Evolutionary conservation across 768 basidiomycete species (phyloP).

Genomic region (Rhodotorula paludigena): DNA sequence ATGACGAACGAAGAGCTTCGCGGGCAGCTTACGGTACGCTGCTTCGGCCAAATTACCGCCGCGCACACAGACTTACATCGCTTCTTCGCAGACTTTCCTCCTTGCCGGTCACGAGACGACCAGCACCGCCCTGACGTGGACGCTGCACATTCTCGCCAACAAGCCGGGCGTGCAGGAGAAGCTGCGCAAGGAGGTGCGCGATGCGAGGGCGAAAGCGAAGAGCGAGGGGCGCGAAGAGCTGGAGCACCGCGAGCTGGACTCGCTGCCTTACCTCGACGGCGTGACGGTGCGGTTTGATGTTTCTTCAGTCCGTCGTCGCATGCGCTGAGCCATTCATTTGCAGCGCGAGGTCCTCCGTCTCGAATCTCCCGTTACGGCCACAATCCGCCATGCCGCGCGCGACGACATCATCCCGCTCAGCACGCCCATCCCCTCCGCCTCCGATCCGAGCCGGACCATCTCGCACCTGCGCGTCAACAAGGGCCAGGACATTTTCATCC

Average conservation of each 20-base stretch:
- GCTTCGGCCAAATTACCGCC: background rate
- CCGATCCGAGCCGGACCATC: constrained; percentile 13
- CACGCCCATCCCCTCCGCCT: constrained; percentile 12
- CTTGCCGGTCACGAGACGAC: constrained; percentile 37
- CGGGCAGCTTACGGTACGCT: constrained; percentile 22
- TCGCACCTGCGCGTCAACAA: constrained; percentile 49
- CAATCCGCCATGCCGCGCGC: constrained; percentile 65
- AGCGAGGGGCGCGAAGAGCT: constrained; percentile 30
- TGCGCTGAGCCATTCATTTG: background rate
- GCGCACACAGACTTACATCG: background rate
- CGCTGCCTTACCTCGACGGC: constrained; percentile 37
- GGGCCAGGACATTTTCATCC: constrained; percentile 60
- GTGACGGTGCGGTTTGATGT: constrained; percentile 13
- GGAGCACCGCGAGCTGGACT: constrained; percentile 28
- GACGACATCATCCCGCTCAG: constrained; percentile 71
- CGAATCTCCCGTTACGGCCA: constrained; percentile 73
- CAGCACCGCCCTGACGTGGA: constrained; percentile 15
- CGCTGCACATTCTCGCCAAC: constrained; percentile 4
- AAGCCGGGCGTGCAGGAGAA: background rate
- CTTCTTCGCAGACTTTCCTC: constrained; percentile 24
- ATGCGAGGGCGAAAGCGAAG: constrained; percentile 2
- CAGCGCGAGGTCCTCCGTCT: constrained; percentile 67
- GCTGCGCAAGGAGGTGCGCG: constrained; percentile 23
- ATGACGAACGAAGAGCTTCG: constrained; percentile 28
- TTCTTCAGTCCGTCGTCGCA: background rate